Base-by-base conservation (phyloP, 306 rosid genomes). In the Dicorynia guianensis region DNA sequence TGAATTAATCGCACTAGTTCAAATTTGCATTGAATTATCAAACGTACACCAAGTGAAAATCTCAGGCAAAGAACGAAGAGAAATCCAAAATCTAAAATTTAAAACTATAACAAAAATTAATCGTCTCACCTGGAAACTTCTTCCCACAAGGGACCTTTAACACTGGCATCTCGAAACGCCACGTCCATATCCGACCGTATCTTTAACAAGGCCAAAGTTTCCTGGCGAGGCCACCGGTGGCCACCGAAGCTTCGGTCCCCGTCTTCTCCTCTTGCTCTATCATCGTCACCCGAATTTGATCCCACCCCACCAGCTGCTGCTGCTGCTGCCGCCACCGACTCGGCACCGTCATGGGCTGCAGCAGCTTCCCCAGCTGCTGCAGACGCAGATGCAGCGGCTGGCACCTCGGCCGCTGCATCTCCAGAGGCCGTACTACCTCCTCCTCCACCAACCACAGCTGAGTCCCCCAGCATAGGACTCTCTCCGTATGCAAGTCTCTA, bases 61-160 rank as follows among this genome's bases (percentile, higher is more conserved):
- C 11, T 6, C 8, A 7, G 18, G n/a, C 1, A 2, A 33, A 35
- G 6, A 54, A 48, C 7, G 4, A n/a, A 13, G 56, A 1, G 12
- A 65, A 8, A 44, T 44, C 14, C 0, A n/a, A 12, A 62, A 46
- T 10, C 14, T 13, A 5, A 5, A 18, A 11, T 20, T 1, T 19
- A 57, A 30, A 19, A 58, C 30, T 0, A 58, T 0, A 58, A 11
- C 20, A 5, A 53, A 4, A 54, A 38, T 12, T 62, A 20, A 63
- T 40, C 35, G 3, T 34, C 6, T 80, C 13, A 84, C 91, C 97
- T 92, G 82, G 98, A 92, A 78, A 92, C 96, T 12, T 87, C 91
- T 36, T 96, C 97, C 99, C 99, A 96, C 68, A 96, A 88, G 36
- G 99, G 99, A 84, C 93, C 98, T 63, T 96, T 96, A 40, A 81